These are phyloP conservation scores for Nitzschia sp. DNA, from an alignment of 108 stramenopile genomes.

Conservation along the genomic window DNA sequence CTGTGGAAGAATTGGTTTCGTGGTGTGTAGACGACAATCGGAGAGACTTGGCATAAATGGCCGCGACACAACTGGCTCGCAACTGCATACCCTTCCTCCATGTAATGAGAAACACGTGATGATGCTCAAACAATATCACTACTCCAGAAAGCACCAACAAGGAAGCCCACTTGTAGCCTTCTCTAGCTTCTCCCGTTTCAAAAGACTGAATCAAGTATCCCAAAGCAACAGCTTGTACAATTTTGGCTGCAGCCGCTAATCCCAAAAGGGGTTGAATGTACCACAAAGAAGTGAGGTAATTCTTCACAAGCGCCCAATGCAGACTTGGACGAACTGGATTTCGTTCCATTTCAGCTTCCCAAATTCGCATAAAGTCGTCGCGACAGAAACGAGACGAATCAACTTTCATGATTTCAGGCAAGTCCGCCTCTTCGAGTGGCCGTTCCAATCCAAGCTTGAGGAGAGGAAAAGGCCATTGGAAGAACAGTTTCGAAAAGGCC, in stretches of 20 bases:
- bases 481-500: conserved; percentile 43
- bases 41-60: conserved; percentile 72
- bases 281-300: conserved; percentile 62
- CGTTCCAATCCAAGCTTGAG: conserved; percentile 53
- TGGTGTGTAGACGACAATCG: conserved; percentile 25
- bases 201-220: conserved; percentile 73
- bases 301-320: conserved; percentile 49
- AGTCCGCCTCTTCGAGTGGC: conserved; percentile 46
- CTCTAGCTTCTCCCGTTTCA: conserved; percentile 27
- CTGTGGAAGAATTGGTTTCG: conserved; percentile 39
- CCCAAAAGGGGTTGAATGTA: conserved; percentile 61
- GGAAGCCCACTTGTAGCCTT: conserved; percentile 58
- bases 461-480: conserved; percentile 55
- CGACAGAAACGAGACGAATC: conserved; percentile 33
- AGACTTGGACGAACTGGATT: conserved; percentile 46
- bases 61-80: conserved; percentile 57
- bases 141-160: conserved; percentile 48
- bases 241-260: conserved; percentile 34
- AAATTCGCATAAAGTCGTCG: conserved; percentile 39
- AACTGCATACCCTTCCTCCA: conserved; percentile 67
- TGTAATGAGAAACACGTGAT: conserved; percentile 51
- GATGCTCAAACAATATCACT: conserved; percentile 55
- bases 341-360: conserved; percentile 35
- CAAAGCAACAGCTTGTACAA: conserved; percentile 66
- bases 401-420: conserved; percentile 39